These are phyloP conservation scores for Blastobotrys buckinghamii DNA, from an alignment of 1,139 yeast genomes.

Conservation along the genomic window DNA sequence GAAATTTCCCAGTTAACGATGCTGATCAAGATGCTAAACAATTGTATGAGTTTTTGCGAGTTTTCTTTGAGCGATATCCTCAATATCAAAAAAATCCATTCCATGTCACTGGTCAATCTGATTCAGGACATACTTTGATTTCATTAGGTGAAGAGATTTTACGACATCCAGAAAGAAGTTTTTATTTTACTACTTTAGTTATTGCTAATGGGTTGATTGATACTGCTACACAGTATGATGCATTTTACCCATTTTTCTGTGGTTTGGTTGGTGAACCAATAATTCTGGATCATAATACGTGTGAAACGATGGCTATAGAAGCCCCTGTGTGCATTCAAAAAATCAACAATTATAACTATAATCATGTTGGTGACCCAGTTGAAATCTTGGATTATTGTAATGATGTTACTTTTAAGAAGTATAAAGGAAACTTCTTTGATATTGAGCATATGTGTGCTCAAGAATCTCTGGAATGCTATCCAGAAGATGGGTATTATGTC, in stretches of 20 bases:
- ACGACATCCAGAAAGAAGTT: conserved; percentile 66
- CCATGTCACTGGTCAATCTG: conserved; percentile 96
- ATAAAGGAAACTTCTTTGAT: conserved; percentile 18
- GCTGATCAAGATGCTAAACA: conserved; percentile 82
- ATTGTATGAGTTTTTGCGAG: conserved; percentile 82
- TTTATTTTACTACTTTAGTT: conserved; percentile 63
- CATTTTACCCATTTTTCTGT: conserved; percentile 1
- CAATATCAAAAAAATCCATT: conserved; percentile 64
- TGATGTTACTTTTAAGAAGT: conserved; percentile 13
- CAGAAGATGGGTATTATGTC: conserved; percentile 56
- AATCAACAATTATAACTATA: conserved; percentile 11
- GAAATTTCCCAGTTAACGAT: conserved; percentile 6
- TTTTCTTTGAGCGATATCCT: conserved; percentile 89
- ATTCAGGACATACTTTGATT: conserved; percentile 96
- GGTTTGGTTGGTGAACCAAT: conserved; percentile 50
- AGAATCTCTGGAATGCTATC: conserved; percentile 49
- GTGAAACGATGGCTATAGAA: conserved; percentile 45
- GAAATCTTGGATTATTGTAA: conserved; percentile 16
- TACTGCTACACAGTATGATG: conserved; percentile 67
- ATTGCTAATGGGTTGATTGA: conserved; percentile 97
- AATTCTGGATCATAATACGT: conserved; percentile 57
- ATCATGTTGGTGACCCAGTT: conserved; percentile 17
- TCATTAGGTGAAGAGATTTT: conserved; percentile 83
- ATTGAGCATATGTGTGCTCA: conserved; percentile 16
- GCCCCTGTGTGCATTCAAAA: conserved; percentile 25